Conservation (phyloP, 83 land plant species). For the Diphasiastrum complanatum region DNA sequence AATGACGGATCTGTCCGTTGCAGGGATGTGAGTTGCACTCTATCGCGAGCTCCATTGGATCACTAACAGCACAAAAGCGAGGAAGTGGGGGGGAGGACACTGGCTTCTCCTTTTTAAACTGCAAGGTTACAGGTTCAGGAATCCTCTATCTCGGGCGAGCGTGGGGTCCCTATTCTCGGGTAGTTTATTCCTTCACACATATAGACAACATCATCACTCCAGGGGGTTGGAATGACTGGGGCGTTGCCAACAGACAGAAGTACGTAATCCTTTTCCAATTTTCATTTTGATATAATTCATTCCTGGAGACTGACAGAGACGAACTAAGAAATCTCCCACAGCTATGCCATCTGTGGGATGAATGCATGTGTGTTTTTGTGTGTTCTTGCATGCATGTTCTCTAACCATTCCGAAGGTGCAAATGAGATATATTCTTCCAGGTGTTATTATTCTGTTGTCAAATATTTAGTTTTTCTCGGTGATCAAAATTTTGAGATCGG, state of each 20-base stretch:
- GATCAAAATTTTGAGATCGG: too few relatives aligned
- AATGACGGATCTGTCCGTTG: not conserved
- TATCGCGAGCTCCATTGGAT: not conserved
- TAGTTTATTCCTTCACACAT: not conserved
- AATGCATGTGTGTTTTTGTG: too few relatives aligned
- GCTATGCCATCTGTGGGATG: too few relatives aligned
- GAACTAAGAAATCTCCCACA: too few relatives aligned
- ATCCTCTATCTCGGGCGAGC: not conserved
- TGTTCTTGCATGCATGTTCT: too few relatives aligned
- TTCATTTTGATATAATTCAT: too few relatives aligned
- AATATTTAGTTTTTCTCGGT: too few relatives aligned
- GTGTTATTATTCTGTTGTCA: too few relatives aligned
- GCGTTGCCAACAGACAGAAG: not conserved
- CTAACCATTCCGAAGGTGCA: too few relatives aligned
- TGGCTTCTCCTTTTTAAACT: not conserved
- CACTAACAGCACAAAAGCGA: not conserved
- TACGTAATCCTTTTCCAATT: too few relatives aligned
- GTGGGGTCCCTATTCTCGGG: not conserved
- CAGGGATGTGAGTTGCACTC: slow-evolving; percentile 18
- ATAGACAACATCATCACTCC: not conserved
- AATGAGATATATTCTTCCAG: too few relatives aligned
- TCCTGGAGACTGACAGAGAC: too few relatives aligned
- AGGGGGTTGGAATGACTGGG: not conserved
- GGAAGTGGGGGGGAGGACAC: not conserved
- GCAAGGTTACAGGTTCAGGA: not conserved